Conservation (phyloP, 2,329 filamentous ascomycete genomes). For the Whalleya microplaca region DNA sequence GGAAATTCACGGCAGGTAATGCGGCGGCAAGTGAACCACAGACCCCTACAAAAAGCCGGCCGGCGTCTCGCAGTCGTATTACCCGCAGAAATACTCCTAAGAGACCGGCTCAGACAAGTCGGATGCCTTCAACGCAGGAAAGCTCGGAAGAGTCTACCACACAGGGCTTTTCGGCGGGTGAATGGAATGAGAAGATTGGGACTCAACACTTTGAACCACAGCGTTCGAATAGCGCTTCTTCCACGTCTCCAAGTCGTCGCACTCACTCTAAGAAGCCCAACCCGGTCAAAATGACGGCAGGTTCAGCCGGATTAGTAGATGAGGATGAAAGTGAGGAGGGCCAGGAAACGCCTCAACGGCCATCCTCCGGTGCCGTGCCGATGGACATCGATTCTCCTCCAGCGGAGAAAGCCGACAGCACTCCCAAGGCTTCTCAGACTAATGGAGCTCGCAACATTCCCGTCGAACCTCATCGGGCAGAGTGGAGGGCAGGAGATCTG, state of each 20-base stretch:
- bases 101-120: slow-evolving; percentile 27
- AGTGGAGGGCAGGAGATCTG: slow-evolving; percentile 60
- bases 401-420: slow-evolving; percentile 31
- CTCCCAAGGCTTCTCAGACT: slow-evolving; percentile 30
- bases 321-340: slow-evolving; percentile 50
- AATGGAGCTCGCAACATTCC: slow-evolving; percentile 55
- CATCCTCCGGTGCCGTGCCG: slow-evolving; percentile 26
- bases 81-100: slow-evolving; percentile 45
- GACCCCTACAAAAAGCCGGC: slow-evolving; percentile 40
- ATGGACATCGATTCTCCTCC: slow-evolving; percentile 68
- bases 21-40: slow-evolving; percentile 34
- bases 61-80: slow-evolving; percentile 45
- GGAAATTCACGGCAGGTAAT: slow-evolving; percentile 58
- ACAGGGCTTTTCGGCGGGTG: slow-evolving; percentile 52
- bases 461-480: slow-evolving; percentile 61
- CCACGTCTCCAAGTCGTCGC: slow-evolving; percentile 52
- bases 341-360: slow-evolving; percentile 24
- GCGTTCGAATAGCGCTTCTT: slow-evolving; percentile 42
- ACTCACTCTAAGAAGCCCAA: slow-evolving; percentile 62
- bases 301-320: slow-evolving; percentile 49
- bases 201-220: slow-evolving; percentile 58
- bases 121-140: slow-evolving; percentile 25
- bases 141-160: slow-evolving; percentile 31
- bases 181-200: slow-evolving; percentile 59
- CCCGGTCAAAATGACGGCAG: slow-evolving; percentile 55